A percentile compares a stretch with the other conserved stretches of the same genome.
Evolutionary conservation across 352 stramenopile genomes (phyloP).

Genomic region (Phytopythium kandeliae): DNA sequence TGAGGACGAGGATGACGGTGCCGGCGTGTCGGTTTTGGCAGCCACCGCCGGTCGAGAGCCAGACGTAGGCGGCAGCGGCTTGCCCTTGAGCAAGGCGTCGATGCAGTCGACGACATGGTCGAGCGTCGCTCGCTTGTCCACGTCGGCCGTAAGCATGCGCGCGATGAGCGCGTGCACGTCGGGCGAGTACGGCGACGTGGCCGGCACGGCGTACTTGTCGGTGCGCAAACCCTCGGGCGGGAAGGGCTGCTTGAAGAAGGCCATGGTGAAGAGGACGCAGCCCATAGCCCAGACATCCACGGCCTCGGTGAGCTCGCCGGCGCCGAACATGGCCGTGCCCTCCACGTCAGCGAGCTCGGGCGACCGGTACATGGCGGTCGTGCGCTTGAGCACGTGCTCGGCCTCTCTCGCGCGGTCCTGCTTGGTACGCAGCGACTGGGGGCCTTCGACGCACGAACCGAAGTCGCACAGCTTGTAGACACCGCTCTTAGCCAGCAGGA

Average conservation of each 20-base stretch:
- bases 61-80: constrained; percentile 29
- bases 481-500: constrained; percentile 85
- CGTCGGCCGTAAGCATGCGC: constrained; percentile 89
- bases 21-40: neutral
- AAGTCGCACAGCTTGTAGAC: constrained; percentile 96
- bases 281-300: constrained; percentile 95
- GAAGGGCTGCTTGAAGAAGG: constrained; percentile 96
- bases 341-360: constrained; percentile 96
- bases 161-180: constrained; percentile 87
- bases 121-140: constrained; percentile 88
- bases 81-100: constrained; percentile 45
- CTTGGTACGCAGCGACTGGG: constrained; percentile 75
- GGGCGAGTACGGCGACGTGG: constrained; percentile 86
- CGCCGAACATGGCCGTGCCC: constrained; percentile 88
- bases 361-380: constrained; percentile 96
- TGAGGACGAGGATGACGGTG: constrained; percentile 3
- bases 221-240: constrained; percentile 92
- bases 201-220: constrained; percentile 91
- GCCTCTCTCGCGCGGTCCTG: constrained; percentile 83
- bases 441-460: constrained; percentile 85
- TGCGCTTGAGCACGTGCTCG: constrained; percentile 95
- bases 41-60: constrained; percentile 3
- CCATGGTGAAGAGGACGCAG: constrained; percentile 95
- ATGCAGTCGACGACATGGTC: constrained; percentile 91
- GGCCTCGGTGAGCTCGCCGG: constrained; percentile 87